These are phyloP conservation scores for Calophaca sinica DNA, from an alignment of 306 rosid genomes.

Conservation along the genomic window DNA sequence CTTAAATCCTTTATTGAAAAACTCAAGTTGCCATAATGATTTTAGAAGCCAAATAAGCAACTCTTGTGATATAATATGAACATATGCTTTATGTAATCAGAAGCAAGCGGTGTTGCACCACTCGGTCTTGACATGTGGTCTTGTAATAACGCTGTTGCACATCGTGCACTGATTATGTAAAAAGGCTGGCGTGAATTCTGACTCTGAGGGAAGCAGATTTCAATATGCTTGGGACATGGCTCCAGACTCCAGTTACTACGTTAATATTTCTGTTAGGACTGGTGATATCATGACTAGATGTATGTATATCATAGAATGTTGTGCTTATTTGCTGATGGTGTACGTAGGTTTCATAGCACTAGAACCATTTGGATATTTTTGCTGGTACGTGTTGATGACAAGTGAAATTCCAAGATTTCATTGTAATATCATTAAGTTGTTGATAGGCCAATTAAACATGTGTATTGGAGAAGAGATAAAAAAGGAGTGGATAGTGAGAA, in stretches of 20 bases:
- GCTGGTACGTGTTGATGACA: neutral
- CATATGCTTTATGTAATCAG: neutral
- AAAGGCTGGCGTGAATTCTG: neutral
- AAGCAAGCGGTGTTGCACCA: conserved; percentile 31
- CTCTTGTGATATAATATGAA: neutral
- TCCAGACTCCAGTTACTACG: conserved; percentile 4
- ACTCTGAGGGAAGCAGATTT: conserved; percentile 9
- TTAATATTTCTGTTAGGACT: conserved; percentile 18
- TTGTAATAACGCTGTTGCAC: conserved; percentile 7
- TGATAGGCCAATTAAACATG: too few relatives aligned
- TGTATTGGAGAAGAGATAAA: too few relatives aligned
- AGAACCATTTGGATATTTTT: conserved; percentile 12
- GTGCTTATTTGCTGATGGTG: conserved; percentile 21
- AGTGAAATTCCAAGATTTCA: conserved; percentile 24
- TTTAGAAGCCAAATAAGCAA: conserved; percentile 23
- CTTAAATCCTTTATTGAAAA: conserved; percentile 8
- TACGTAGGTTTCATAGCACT: too few relatives aligned
- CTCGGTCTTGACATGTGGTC: neutral
- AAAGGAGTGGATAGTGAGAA: too few relatives aligned
- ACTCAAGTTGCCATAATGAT: neutral
- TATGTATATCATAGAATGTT: conserved; percentile 3
- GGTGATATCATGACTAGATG: conserved; percentile 16
- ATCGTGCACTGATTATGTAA: neutral
- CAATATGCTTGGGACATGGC: conserved; percentile 6
- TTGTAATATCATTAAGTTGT: conserved; percentile 28